Conservation (phyloP, 2,329 filamentous ascomycete genomes). For the Aspergillus terreus region DNA sequence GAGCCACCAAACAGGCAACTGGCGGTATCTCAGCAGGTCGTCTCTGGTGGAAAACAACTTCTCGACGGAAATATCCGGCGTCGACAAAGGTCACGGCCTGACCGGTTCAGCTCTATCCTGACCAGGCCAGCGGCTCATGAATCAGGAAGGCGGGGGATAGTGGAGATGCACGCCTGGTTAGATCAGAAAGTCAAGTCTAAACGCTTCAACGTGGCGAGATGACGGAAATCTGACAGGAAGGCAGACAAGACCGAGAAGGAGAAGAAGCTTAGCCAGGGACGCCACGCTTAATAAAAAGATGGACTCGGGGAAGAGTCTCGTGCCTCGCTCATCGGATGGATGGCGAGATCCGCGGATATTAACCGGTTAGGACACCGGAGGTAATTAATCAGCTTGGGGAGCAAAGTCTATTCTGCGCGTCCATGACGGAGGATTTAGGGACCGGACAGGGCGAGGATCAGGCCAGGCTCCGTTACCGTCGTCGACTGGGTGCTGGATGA, state of each 20-base stretch:
- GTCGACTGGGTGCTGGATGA: not conserved
- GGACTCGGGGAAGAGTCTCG: not conserved
- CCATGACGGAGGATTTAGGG: not conserved
- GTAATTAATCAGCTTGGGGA: constrained; percentile 10
- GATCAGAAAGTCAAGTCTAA: not conserved
- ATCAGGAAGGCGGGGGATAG: not conserved
- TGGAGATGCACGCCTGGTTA: not conserved
- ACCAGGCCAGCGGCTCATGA: no score
- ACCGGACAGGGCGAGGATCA: not conserved
- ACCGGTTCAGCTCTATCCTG: no score
- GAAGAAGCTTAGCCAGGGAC: not conserved
- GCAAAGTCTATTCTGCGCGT: not conserved
- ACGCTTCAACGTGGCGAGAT: no score
- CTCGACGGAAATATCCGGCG: no score
- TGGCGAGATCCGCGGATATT: not conserved
- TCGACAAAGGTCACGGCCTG: no score
- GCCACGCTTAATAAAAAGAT: not conserved
- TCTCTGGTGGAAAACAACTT: no score
- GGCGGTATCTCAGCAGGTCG: no score
- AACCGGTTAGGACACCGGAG: constrained; percentile 1
- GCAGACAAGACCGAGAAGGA: not conserved
- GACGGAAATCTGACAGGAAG: not conserved
- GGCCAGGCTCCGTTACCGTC: constrained; percentile 1
- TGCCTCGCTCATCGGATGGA: not conserved
- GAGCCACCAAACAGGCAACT: no score